These are phyloP conservation scores for Isoetes engelmannii DNA, from an alignment of 83 land plant genomes.

Conservation along the genomic window DNA sequence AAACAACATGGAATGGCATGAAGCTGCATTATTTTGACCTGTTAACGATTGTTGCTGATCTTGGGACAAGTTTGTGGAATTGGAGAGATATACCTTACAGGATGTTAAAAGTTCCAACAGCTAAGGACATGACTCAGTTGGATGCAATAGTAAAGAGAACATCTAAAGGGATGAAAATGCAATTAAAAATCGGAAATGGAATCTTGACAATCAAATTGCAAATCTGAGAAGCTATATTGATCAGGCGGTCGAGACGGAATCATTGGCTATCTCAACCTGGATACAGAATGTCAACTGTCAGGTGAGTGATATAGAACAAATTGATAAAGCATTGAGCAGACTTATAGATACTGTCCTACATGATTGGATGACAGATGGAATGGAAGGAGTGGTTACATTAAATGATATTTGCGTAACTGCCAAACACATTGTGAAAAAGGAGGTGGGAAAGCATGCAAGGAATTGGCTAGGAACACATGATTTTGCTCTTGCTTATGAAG, in stretches of 20 bases:
- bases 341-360: background rate
- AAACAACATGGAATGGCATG: too few relatives aligned
- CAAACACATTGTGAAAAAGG: slow-evolving; percentile 1
- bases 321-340: background rate
- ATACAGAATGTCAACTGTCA: too few relatives aligned
- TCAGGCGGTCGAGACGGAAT: background rate
- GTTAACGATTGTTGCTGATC: too few relatives aligned
- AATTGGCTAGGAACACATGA: background rate
- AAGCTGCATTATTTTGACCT: too few relatives aligned
- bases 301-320: background rate
- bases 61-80: too few relatives aligned
- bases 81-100: too few relatives aligned
- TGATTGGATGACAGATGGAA: background rate
- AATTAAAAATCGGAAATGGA: background rate
- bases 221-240: background rate
- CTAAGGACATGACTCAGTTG: background rate
- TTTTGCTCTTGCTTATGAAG: slow-evolving; percentile 1
- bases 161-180: slow-evolving; percentile 2
- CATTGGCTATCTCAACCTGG: background rate
- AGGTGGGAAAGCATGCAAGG: slow-evolving; percentile 1
- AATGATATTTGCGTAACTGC: background rate
- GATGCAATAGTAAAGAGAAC: background rate
- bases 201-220: background rate
- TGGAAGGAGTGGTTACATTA: background rate
- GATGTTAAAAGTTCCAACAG: background rate